Percentiles rank a stretch among this genome's conserved stretches.
phyloP scores from a whole-genome alignment of 148 eudicot genomes.

The Vaccinium myrtillus region DNA sequence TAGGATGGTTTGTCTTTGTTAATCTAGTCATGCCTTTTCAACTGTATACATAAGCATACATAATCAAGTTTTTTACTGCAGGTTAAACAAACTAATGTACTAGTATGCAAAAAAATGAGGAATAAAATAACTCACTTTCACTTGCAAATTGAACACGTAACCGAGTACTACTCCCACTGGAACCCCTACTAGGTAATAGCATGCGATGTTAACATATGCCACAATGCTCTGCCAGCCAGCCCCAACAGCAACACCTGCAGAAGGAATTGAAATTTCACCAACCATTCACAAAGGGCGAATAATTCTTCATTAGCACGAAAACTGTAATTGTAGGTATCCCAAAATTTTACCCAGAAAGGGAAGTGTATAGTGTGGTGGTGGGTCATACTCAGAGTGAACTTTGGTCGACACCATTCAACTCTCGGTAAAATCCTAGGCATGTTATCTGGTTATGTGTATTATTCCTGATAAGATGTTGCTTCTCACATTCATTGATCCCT shows the following conservation, averaged over 20 bases:
- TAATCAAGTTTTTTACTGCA: no score
- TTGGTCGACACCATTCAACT: not conserved
- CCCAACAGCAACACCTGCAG: slow-evolving; percentile 46
- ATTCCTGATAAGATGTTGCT: not conserved
- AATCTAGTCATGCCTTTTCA: no score
- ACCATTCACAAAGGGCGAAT: not conserved
- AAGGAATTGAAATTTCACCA: not conserved
- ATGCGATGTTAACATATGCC: slow-evolving; percentile 43
- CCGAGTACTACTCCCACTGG: slow-evolving; percentile 50
- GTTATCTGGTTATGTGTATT: not conserved
- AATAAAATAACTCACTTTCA: slow-evolving; percentile 27
- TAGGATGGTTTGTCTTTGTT: no score
- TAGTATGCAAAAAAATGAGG: not conserved
- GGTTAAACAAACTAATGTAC: no score
- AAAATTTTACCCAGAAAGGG: not conserved
- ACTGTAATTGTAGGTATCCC: not conserved
- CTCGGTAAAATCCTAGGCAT: not conserved
- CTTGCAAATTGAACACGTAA: slow-evolving; percentile 34
- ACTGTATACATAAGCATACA: no score
- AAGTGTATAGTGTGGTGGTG: not conserved
- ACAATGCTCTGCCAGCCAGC: slow-evolving; percentile 48
- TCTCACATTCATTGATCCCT: not conserved
- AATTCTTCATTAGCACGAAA: not conserved
- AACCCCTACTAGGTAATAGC: slow-evolving; percentile 49
- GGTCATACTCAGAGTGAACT: not conserved